Base-by-base conservation (phyloP, 371 early-diverging fungal genomes). In the Vairimorpha ceranae region DNA sequence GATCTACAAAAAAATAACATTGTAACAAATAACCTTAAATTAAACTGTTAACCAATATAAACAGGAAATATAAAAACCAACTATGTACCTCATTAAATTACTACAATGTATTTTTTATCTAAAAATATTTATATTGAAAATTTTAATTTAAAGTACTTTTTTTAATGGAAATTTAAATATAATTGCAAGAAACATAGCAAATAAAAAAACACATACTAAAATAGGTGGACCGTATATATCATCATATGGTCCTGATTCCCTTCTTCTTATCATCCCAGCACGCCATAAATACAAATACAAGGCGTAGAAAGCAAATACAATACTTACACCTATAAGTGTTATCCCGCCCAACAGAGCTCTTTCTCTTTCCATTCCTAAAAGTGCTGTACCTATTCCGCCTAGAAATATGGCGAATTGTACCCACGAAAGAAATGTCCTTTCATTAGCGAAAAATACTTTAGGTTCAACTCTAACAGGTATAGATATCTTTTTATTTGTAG, bases 381-480 rank as follows among this genome's bases (percentile, higher is more conserved):
- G 72, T 12, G 82, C 83, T 17, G 79, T 81, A 23, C 81, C 80
- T 25, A 81, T 76, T 7, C 82, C 81, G 27, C 87, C 86, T 60
- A 88, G 74, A 85, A 88, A 87, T n/a, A 82, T 85, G 0, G 82
- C 73, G 75, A 85, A 85, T 56, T 90, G 89, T 45, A 92, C 86
- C 93, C 93, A 92, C 32, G 93, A 89, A 59, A 97, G 86, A 81
- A 96, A 97, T 0, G 98, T 97, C 64, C 98, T 87, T 84, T 97
- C 98, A 79, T 97, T 97, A 66, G 98, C 98, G 86, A 97, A 96
- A 84, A 90, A 96, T 15, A 94, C 95, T 85, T 97, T 97, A 56
- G 98, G 98, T 76, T 97, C 98, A 1, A 96, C 90, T 19, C 95
- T 88, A 41, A 84, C 82, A 38, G 84, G 84, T 46, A 84, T 76